Base-by-base conservation (phyloP, 495 filamentous ascomycete species). In the Talaromyces liani region DNA sequence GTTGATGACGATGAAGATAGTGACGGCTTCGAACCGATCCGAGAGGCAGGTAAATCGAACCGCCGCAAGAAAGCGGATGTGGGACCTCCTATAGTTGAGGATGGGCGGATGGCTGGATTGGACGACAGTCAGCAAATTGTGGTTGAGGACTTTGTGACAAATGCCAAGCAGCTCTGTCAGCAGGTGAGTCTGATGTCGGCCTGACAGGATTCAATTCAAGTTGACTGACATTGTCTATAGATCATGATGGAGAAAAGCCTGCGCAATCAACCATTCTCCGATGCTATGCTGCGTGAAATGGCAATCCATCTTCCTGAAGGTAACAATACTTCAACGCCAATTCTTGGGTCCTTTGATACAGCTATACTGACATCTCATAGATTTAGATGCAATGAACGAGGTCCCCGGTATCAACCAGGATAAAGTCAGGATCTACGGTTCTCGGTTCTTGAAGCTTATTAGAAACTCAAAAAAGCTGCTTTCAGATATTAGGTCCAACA, bases 201-300 rank as follows among this genome's bases (percentile, higher is more conserved):
- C 33, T 36, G 33, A 12, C 36, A 41, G 14, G 36, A 41, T 16
- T 12, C 36, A 5, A n/a, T 5, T 24, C 6, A 22, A 18, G 36
- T 16, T 6, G 36, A 24, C 33, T 18, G n/a, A 41, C 16, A 6
- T 60, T 41, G 4, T 29, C 9, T 61, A 20, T 49, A 84, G 61
- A 76, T 97, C 27, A 81, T 91, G 61, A 80, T 87, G 55, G 74
- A 80, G 9, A 87, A 86, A 47, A 71, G 75, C 10, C 76, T 91
- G 20, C 85, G 87, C 10, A 80, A 76, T 18, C 76, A 82, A 58
- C 88, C 89, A 2, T 98, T 98, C 71, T 87, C 87, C 0, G 91
- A 97, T 68, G 81, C 80, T 29, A 79, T 91, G 1, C 77, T 95
- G 59, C 87, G 92, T 27, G 87, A 91, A 68, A 96, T 98, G 88